Evolutionary conservation across 495 filamentous ascomycete genomes (phyloP).

Genomic region (Aspergillus baeticus): DNA sequence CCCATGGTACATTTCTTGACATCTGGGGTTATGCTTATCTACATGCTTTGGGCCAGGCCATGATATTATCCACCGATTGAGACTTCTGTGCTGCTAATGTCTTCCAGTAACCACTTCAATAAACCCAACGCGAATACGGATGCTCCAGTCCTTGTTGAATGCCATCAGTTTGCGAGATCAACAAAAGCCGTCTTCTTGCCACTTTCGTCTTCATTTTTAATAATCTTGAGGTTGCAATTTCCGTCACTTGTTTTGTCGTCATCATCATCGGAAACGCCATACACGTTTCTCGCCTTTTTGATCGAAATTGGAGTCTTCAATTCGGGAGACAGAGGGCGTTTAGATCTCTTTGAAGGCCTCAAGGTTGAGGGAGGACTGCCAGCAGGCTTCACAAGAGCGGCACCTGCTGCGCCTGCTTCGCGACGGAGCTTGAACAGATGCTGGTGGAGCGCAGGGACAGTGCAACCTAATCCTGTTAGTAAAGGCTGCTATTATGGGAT

Average conservation of each 20-base stretch:
- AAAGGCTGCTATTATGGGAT: neutral
- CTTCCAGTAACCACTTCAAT: neutral
- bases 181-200: neutral
- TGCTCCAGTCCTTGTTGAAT: too few relatives aligned
- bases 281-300: neutral
- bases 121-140: neutral
- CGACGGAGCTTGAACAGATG: constrained; percentile 6
- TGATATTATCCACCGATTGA: neutral
- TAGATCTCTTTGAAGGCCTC: neutral
- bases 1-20: neutral
- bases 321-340: neutral
- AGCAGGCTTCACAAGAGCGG: neutral
- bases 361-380: neutral
- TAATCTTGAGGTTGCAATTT: neutral
- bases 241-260: neutral
- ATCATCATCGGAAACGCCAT: neutral
- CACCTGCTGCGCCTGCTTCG: neutral
- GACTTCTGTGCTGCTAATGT: neutral
- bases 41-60: neutral
- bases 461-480: constrained; percentile 1
- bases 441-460: constrained; percentile 6
- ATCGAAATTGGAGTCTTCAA: neutral
- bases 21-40: neutral
- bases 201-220: constrained; percentile 10
- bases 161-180: neutral